Conservation (phyloP, 306 rosid species). For the Vigna angularis region DNA sequence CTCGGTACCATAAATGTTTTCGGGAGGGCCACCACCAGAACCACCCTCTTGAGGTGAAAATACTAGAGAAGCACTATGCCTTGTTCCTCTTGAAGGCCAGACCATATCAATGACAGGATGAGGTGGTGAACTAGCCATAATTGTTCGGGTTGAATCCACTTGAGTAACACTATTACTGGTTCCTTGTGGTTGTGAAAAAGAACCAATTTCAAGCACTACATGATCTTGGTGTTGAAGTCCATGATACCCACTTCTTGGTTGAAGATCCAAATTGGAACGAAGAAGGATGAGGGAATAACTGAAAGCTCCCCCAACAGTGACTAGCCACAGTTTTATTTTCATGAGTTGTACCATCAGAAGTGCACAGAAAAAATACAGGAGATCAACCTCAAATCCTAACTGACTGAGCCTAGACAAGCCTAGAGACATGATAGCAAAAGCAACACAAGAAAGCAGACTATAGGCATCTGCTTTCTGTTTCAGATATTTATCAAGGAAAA, state of each 20-base stretch:
- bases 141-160: not conserved
- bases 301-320: conserved; percentile 23
- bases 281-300: conserved; percentile 30
- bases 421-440: conserved; percentile 29
- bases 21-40: not conserved
- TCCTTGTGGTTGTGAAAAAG: not conserved
- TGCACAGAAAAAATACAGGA: conserved; percentile 26
- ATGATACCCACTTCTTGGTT: not conserved
- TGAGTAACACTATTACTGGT: not conserved
- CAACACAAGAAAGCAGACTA: not conserved
- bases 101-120: not conserved
- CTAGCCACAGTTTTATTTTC: conserved; percentile 23
- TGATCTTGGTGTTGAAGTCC: not conserved
- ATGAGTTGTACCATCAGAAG: conserved; percentile 25
- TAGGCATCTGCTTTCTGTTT: conserved; percentile 33
- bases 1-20: not conserved
- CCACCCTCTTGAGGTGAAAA: not conserved
- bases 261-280: not conserved
- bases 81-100: not conserved
- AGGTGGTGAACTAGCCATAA: not conserved
- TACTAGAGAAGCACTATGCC: not conserved
- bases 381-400: conserved; percentile 36
- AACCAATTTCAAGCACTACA: not conserved
- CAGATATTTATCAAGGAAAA: not conserved
- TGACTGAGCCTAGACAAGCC: conserved; percentile 20